Evolutionary conservation across 2,329 filamentous ascomycete species (phyloP).

Genomic region (Colletotrichum salicis): DNA sequence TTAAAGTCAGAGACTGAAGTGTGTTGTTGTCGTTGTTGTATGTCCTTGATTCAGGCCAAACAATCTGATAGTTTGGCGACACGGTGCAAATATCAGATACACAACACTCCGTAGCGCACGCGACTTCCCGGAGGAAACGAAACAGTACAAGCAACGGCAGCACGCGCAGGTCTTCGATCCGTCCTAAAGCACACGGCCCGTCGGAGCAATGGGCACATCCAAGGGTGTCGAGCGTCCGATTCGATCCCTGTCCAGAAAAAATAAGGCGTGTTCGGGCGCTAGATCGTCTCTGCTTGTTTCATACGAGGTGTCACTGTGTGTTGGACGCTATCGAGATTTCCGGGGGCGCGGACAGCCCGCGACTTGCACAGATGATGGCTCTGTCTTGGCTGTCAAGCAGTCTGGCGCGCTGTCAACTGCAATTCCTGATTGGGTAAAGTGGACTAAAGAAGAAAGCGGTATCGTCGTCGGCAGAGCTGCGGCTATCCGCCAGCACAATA

Average conservation of each 20-base stretch:
- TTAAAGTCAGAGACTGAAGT: slow-evolving; percentile 4
- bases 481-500: neutral
- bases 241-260: slow-evolving; percentile 23
- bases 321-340: slow-evolving; percentile 27
- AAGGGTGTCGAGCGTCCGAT: slow-evolving; percentile 22
- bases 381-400: slow-evolving; percentile 19
- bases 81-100: slow-evolving; percentile 7
- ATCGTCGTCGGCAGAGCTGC: neutral
- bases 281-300: slow-evolving; percentile 33
- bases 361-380: slow-evolving; percentile 30
- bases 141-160: slow-evolving; percentile 33
- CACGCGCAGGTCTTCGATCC: slow-evolving; percentile 9
- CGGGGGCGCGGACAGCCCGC: slow-evolving; percentile 24
- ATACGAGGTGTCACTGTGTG: slow-evolving; percentile 33
- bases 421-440: neutral
- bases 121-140: slow-evolving; percentile 32
- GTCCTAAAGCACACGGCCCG: slow-evolving; percentile 24
- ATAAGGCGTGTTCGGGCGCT: slow-evolving; percentile 28
- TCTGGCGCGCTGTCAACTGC: slow-evolving; percentile 9
- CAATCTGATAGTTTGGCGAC: slow-evolving; percentile 22
- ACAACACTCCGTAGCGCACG: slow-evolving; percentile 2
- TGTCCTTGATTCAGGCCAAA: slow-evolving; percentile 23
- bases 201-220: slow-evolving; percentile 10
- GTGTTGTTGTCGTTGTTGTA: neutral
- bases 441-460: too few species aligned